Percentiles rank a stretch among this genome's conserved stretches.
phyloP scores from a whole-genome alignment of 306 rosid species.

The Pachyrhizus erosus region DNA sequence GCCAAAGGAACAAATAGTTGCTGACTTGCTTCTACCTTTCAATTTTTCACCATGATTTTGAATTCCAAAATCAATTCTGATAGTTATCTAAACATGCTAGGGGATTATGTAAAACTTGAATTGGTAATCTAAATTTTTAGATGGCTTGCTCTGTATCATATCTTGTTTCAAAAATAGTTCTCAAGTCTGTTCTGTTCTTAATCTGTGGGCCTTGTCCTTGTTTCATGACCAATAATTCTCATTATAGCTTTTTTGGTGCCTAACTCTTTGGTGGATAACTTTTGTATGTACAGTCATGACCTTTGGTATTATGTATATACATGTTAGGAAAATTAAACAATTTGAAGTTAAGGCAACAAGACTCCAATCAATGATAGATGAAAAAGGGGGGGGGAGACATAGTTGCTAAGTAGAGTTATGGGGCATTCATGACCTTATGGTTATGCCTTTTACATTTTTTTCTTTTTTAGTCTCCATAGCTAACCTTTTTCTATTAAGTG shows the following conservation, averaged over 20 bases:
- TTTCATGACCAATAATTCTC: slow-evolving; percentile 9
- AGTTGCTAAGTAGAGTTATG: neutral
- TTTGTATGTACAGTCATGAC: neutral
- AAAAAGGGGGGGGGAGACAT: neutral
- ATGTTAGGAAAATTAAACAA: slow-evolving; percentile 11
- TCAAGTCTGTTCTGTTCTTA: neutral
- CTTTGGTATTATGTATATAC: neutral
- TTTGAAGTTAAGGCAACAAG: neutral
- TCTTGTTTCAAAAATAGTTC: slow-evolving; percentile 21
- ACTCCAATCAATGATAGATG: neutral
- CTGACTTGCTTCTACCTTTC: too few species aligned
- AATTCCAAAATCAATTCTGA: too few species aligned
- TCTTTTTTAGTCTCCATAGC: neutral
- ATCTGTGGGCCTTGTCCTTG: neutral
- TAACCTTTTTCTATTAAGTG: neutral
- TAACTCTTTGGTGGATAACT: neutral
- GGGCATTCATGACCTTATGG: slow-evolving; percentile 20
- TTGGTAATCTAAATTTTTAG: neutral
- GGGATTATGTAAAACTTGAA: slow-evolving; percentile 7
- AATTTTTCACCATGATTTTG: too few species aligned
- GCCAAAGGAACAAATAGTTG: too few species aligned
- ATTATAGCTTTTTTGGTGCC: slow-evolving; percentile 8
- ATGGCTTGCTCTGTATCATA: neutral
- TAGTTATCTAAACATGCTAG: too few species aligned
- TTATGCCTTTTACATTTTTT: neutral